Evolutionary conservation across 2,329 filamentous ascomycete genomes (phyloP).

Genomic region (Fusarium stilboides): DNA sequence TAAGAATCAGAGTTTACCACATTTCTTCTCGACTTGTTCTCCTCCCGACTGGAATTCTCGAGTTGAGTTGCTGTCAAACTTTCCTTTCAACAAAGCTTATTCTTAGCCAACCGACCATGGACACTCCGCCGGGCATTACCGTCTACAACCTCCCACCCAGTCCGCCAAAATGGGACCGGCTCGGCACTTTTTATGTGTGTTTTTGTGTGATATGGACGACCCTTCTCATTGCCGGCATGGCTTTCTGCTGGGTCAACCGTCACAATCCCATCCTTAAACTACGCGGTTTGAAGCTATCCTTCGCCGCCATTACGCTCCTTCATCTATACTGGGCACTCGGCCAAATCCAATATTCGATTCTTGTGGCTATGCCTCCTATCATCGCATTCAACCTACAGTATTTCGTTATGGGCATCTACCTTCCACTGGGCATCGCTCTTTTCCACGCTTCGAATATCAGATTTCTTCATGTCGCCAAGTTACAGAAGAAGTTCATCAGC

Average conservation of each 20-base stretch:
- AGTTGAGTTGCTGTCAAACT: background rate
- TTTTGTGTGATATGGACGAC: constrained; percentile 23
- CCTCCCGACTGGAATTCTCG: constrained; percentile 2
- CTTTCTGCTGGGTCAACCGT: constrained; percentile 56
- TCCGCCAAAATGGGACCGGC: constrained; percentile 8
- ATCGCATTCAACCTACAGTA: constrained; percentile 62
- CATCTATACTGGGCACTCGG: constrained; percentile 60
- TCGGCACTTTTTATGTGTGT: constrained; percentile 12
- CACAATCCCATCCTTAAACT: constrained; percentile 57
- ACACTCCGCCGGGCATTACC: background rate
- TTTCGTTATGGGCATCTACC: constrained; percentile 76
- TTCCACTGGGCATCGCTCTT: constrained; percentile 75
- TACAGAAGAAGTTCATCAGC: constrained; percentile 58
- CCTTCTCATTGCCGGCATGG: constrained; percentile 53
- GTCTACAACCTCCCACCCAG: constrained; percentile 14
- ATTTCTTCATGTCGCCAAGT: constrained; percentile 70
- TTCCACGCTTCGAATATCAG: constrained; percentile 76
- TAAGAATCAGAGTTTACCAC: background rate
- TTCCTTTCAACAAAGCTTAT: background rate
- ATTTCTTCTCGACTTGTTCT: background rate
- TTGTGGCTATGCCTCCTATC: constrained; percentile 60
- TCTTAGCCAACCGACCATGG: constrained; percentile 5
- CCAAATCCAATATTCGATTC: constrained; percentile 57
- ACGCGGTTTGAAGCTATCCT: constrained; percentile 58
- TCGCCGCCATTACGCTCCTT: constrained; percentile 57